Conservation (phyloP, 345 rosid genomes). For the Citrus hindsii region DNA sequence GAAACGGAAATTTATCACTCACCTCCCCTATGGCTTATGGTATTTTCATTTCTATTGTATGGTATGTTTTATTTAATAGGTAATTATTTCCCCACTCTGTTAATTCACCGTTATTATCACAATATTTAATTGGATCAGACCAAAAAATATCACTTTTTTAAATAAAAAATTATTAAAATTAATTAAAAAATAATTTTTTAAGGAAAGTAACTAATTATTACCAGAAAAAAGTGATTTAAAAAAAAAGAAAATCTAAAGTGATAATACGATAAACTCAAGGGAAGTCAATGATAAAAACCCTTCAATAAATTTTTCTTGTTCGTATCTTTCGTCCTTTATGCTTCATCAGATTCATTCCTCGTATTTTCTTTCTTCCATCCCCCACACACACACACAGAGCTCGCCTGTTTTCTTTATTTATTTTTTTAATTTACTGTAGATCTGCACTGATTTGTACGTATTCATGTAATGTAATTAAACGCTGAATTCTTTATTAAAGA, state of each 20-base stretch:
- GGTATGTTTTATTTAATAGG: neutral
- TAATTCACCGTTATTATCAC: no score
- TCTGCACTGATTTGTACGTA: neutral
- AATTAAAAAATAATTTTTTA: no score
- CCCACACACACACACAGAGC: no score
- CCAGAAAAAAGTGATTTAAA: no score
- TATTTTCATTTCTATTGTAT: no score
- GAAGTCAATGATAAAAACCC: neutral
- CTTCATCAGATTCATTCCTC: neutral
- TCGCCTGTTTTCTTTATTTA: no score
- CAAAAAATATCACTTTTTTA: no score
- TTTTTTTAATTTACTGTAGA: neutral
- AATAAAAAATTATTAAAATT: no score
- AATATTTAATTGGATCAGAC: no score
- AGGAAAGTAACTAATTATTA: no score
- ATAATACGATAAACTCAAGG: neutral
- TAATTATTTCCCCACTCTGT: fast-evolving
- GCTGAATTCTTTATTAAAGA: neutral
- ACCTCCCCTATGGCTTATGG: neutral
- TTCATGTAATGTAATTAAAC: neutral
- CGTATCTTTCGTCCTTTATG: neutral
- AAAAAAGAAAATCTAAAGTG: no score
- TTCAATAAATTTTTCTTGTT: neutral
- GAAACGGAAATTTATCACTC: neutral
- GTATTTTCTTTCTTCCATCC: neutral